Evolutionary conservation across 257 asterid genomes (phyloP).

Genomic region (Salvia miltiorrhiza): DNA sequence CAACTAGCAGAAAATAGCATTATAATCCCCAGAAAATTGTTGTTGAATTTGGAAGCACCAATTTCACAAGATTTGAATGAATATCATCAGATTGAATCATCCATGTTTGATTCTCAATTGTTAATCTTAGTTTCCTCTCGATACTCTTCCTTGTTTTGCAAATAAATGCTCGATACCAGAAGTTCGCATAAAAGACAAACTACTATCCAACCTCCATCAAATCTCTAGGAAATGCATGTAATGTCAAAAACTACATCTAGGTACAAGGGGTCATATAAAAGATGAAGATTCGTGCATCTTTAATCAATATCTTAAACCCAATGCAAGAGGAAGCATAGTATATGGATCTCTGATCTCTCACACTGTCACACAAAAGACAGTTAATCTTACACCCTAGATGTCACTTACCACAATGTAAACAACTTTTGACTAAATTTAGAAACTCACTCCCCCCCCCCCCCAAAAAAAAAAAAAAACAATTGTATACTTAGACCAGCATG

Average conservation of each 20-base stretch:
- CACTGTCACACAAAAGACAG: background rate
- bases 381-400: background rate
- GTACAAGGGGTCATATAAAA: background rate
- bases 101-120: background rate
- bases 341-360: too few species aligned
- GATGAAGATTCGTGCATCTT: background rate
- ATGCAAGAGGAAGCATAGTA: background rate
- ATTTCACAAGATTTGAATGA: background rate
- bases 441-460: background rate
- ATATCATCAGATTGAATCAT: conserved; percentile 8
- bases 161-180: background rate
- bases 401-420: background rate
- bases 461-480: too few species aligned
- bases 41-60: background rate
- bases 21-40: background rate
- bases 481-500: background rate
- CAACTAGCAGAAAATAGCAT: background rate
- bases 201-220: background rate
- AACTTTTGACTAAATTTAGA: background rate
- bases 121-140: conserved; percentile 1
- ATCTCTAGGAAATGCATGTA: background rate
- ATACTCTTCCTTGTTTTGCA: background rate
- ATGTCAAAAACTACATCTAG: conserved; percentile 5
- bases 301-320: background rate
- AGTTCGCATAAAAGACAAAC: background rate